Conservation (phyloP, 2,329 filamentous ascomycete genomes). For the Phialophora tarda region DNA sequence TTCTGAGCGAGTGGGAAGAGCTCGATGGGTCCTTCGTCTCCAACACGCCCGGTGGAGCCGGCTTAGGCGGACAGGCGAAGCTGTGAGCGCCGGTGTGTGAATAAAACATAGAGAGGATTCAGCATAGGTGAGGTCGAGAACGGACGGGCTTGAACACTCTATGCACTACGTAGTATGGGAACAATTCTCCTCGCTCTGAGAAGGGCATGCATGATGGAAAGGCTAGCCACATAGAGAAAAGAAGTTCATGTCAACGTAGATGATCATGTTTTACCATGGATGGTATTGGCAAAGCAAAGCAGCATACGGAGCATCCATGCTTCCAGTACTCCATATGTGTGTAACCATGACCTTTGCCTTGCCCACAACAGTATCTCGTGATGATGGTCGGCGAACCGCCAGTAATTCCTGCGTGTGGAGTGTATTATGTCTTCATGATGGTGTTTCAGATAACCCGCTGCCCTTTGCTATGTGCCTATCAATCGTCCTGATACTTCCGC, state of each 20-base stretch:
- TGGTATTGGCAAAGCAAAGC: neutral
- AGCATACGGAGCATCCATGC: neutral
- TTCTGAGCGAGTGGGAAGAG: conserved; percentile 35
- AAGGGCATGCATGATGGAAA: neutral
- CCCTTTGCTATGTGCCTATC: conserved; percentile 1
- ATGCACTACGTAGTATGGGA: neutral
- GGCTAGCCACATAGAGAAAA: neutral
- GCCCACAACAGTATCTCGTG: neutral
- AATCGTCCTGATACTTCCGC: neutral
- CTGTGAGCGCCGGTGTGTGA: conserved; percentile 2
- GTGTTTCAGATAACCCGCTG: conserved; percentile 2
- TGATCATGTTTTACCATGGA: neutral
- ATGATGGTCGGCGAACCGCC: neutral
- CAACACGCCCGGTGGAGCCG: conserved; percentile 30
- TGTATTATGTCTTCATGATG: conserved; percentile 3
- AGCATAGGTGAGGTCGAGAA: neutral
- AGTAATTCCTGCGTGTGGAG: neutral
- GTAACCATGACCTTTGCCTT: neutral
- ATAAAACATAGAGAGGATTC: neutral
- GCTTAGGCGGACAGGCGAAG: conserved; percentile 15
- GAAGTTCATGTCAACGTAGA: neutral
- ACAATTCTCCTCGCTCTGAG: neutral
- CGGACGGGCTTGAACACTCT: neutral
- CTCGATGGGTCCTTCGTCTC: conserved; percentile 34
- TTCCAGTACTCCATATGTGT: neutral